Base-by-base conservation (phyloP, 192 early-diverging fungal species). In the Entophlyctis luteolus region DNA sequence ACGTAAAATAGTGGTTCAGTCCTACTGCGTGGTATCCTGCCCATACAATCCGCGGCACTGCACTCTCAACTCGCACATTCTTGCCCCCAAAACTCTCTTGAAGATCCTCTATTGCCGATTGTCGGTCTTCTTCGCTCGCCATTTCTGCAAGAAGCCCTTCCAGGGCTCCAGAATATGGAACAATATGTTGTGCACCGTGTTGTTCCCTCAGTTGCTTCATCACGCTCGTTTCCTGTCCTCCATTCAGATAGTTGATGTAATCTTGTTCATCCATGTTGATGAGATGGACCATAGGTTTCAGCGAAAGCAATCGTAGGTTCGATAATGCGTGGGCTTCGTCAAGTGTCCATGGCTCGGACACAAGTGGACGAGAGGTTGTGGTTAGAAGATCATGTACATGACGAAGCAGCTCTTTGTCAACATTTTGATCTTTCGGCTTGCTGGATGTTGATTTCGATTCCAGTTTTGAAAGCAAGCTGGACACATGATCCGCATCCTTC, bases 1-100 rank as follows among this genome's bases (percentile, higher is more conserved):
- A 91, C 29, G 94, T 96, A 81, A 96, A 95, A 78, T 71, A 98
- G 81, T 98, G 94, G 75, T 89, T 88, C 33, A 98, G 77, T 62
- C 91, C 84, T 66, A 98, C 84, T 48, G 91, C 82, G 23, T 84
- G 58, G 75, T 98, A 98, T 42, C 96, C 96, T 14, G 86, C 79
- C 6, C 87, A 83, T 59, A 98, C 91, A 72, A 98, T 94, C 81
- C 91, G 90, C 74, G 90, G 89, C 50, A 97, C 75, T n/a, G 84
- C 84, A 65, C 91, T 65, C n/a, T n/a, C n/a, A n/a, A n/a, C n/a
- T 32, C 62, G 52, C 16, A 75, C 73, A 18, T 65, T 65, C 2
- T 20, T 42, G 29, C 63, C 55, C 33, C 66, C 79, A 47, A 67
- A 72, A 66, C 87, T 83, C 67, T 87, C 87, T 22, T 81, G 22